A percentile compares a stretch with the other conserved stretches of the same genome.
phyloP scores from a whole-genome alignment of 177 flowering plant genomes.

The Telopea speciosissima region DNA sequence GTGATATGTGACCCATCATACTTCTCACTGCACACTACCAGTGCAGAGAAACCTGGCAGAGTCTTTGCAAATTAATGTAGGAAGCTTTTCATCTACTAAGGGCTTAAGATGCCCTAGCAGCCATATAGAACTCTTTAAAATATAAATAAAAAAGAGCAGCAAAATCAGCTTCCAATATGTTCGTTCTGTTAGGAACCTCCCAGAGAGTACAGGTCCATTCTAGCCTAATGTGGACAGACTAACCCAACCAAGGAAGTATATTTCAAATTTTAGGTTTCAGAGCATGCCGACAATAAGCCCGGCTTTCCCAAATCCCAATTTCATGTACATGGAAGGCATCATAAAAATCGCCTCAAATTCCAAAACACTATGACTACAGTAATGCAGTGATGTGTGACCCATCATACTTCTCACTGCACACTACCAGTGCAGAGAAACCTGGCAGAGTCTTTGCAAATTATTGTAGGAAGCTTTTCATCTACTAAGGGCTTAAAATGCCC shows the following conservation, averaged over 20 bases:
- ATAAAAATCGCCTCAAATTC: too few species aligned
- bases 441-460: conserved; percentile 59
- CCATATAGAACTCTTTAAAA: conserved; percentile 4
- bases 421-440: conserved; percentile 99
- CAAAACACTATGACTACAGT: not conserved
- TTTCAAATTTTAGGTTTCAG: too few species aligned
- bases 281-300: too few species aligned
- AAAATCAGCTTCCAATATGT: conserved; percentile 13
- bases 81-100: conserved; percentile 46
- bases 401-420: conserved; percentile 99
- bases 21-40: conserved; percentile 99
- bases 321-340: too few species aligned
- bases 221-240: not conserved
- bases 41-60: conserved; percentile 99
- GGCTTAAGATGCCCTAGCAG: conserved; percentile 48
- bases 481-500: conserved; percentile 48
- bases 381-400: conserved; percentile 50
- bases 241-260: too few species aligned
- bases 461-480: conserved; percentile 62
- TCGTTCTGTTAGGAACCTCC: not conserved
- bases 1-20: conserved; percentile 82
- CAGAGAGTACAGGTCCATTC: not conserved
- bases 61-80: conserved; percentile 47
- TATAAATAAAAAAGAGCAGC: conserved; percentile 6
- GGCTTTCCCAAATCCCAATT: too few species aligned